A percentile compares a stretch with the other conserved stretches of the same genome.
phyloP scores from a whole-genome alignment of 192 early-diverging fungal species.

The Coemansia furcata region DNA sequence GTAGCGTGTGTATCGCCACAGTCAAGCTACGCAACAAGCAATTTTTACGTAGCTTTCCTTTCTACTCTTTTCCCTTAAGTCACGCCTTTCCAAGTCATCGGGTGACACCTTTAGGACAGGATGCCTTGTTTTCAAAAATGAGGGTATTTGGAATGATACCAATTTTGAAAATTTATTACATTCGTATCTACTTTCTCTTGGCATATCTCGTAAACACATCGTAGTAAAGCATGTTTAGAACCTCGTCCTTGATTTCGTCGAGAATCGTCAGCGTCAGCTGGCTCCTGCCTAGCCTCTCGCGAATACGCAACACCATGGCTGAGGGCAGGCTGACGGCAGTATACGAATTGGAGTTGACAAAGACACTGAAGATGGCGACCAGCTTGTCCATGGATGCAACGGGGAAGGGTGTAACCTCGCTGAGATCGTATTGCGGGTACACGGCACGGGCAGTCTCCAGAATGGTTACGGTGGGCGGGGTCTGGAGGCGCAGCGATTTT shows the following conservation, averaged over 20 bases:
- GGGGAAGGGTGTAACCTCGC: constrained; percentile 35
- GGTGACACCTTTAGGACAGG: background rate
- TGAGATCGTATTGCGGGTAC: constrained; percentile 38
- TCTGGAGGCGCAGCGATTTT: constrained; percentile 29
- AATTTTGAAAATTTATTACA: background rate
- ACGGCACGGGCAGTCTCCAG: constrained; percentile 37
- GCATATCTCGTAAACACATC: constrained; percentile 49
- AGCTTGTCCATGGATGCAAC: constrained; percentile 49
- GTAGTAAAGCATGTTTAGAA: constrained; percentile 50
- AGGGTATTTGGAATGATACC: too few species aligned
- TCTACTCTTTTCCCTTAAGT: background rate
- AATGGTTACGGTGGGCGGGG: constrained; percentile 39
- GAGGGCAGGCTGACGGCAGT: constrained; percentile 41
- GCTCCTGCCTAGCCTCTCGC: constrained; percentile 33
- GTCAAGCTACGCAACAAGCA: background rate
- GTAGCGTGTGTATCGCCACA: background rate
- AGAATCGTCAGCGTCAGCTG: constrained; percentile 42
- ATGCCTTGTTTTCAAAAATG: background rate
- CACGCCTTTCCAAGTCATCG: background rate
- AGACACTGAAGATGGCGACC: constrained; percentile 46
- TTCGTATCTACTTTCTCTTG: constrained; percentile 8
- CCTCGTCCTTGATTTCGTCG: constrained; percentile 50
- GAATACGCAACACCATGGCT: constrained; percentile 34
- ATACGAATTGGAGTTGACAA: constrained; percentile 47
- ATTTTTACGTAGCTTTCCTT: background rate